Percentiles rank a stretch among this genome's conserved stretches.
These are phyloP conservation scores for maize (Zea mays) DNA, from an alignment of 176 grass and related monocot genomes.

Conservation along the genomic window Zm-B73-REFERENCE-NAM-5.0 NC_050102.1:169448501-169449000, in stretches of 20 bases:
- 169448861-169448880: conserved; percentile 19
- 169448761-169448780: neutral
- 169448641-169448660: neutral
- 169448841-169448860: neutral
- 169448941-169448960: neutral
- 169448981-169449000: neutral
- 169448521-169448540: neutral
- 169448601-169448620: no score
- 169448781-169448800: neutral
- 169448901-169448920: conserved; percentile 29
- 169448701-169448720: neutral
- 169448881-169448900: neutral
- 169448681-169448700: no score
- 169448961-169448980: neutral
- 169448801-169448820: neutral
- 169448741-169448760: neutral
- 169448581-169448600: neutral
- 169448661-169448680: neutral
- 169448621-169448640: neutral
- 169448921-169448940: neutral
- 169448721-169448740: neutral
- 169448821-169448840: neutral
- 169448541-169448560: neutral
- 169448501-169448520: neutral
- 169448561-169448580: neutral